Base-by-base conservation (phyloP, 2,329 filamentous ascomycete genomes). In the Chaetomium strumarium region DNA sequence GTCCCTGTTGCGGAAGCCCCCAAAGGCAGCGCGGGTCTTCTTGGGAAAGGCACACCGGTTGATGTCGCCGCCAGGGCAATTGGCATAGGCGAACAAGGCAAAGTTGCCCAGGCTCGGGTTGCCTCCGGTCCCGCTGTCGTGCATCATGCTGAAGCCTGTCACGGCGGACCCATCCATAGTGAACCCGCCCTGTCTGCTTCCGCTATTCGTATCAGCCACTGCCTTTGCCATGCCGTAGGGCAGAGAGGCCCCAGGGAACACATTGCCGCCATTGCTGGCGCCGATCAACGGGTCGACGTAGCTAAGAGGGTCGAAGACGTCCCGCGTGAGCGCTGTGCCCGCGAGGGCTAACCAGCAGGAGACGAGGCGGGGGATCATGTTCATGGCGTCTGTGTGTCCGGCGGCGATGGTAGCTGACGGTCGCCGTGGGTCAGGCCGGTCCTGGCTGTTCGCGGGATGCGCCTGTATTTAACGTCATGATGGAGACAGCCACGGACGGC, bases 81-180 rank as follows among this genome's bases (percentile, higher is more conserved):
- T 72, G 4, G 77, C 69, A 56, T 87, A 84, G 0, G 85, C 76
- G 57, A 90, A 89, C 1, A 90, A 70, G 0, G 86, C 83, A 49
- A 90, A 90, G 62, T 88, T 88, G 13, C 85, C 86, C 14, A 89
- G 69, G 4, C 83, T 88, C 0, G 85, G 80, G 1, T 69, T 67
- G 8, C 74, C 74, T 19, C 80, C 80, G 0, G 78, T 82, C 1
- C 79, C 79, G 2, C 75, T 79, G 61, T 83, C 80, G 62, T 82
- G 79, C 69, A 82, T 72, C 36, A 75, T 72, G 12, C 75, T 79
- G 65, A 81, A 83, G 13, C 80, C 81, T 5, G 72, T 73, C 34
- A 82, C 72, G 1, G 70, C 67, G 16, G 67, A 67, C 40, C 68
- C 70, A 48, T 81, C 77, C 6, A 79, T 70, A 0, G 76, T 74